These are phyloP conservation scores for Phtheirospermum japonicum DNA, from an alignment of 257 asterid genomes.

Conservation along the genomic window DNA sequence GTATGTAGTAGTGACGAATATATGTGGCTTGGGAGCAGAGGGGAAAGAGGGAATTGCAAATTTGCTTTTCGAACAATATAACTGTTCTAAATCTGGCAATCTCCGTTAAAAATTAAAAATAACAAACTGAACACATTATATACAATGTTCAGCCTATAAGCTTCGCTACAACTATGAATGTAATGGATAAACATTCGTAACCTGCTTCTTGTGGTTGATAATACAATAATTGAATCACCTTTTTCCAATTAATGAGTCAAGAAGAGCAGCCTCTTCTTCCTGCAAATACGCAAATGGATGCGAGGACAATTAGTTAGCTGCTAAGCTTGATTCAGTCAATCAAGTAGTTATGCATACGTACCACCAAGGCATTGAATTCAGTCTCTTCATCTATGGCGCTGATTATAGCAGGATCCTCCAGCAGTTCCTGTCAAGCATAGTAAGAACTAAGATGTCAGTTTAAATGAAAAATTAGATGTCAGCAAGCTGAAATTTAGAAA, in stretches of 20 bases:
- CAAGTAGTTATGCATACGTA: slow-evolving; percentile 33
- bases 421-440: slow-evolving; percentile 60
- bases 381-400: slow-evolving; percentile 95
- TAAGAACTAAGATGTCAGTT: background rate
- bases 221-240: slow-evolving; percentile 35
- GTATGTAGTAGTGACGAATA: no score
- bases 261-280: slow-evolving; percentile 96
- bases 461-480: background rate
- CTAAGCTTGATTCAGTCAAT: slow-evolving; percentile 21
- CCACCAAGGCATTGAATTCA: slow-evolving; percentile 97
- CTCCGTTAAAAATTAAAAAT: background rate
- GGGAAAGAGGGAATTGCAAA: no score
- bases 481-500: no score
- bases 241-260: slow-evolving; percentile 78
- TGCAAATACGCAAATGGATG: slow-evolving; percentile 36
- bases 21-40: no score
- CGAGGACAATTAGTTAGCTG: slow-evolving; percentile 13
- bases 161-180: slow-evolving; percentile 28
- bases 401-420: slow-evolving; percentile 83
- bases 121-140: slow-evolving; percentile 27
- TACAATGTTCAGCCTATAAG: slow-evolving; percentile 31
- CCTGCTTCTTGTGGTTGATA: slow-evolving; percentile 21
- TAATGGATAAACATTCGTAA: slow-evolving; percentile 18
- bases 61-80: background rate
- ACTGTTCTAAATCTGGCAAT: background rate